Conservation (phyloP, 108 stramenopile genomes). For the Pseudonitzschia multiseries region DNA sequence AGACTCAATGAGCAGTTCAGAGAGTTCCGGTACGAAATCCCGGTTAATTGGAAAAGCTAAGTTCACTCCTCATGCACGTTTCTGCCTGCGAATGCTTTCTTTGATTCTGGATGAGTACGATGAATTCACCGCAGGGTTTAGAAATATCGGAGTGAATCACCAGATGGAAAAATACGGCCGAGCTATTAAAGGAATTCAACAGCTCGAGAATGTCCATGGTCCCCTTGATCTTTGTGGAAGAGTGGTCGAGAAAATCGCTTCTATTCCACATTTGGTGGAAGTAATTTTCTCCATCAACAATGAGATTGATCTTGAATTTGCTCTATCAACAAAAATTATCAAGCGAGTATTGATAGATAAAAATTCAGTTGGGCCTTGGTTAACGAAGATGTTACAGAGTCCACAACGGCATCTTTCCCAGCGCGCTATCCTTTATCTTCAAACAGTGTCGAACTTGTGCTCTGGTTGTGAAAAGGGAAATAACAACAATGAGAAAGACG, state of each 20-base stretch:
- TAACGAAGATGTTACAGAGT: constrained; percentile 45
- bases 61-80: constrained; percentile 34
- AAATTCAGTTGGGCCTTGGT: constrained; percentile 50
- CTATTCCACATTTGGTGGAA: constrained; percentile 45
- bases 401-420: constrained; percentile 25
- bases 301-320: constrained; percentile 44
- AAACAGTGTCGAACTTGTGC: constrained; percentile 26
- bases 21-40: background rate
- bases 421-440: constrained; percentile 47
- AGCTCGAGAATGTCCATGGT: background rate
- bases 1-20: background rate
- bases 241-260: constrained; percentile 38
- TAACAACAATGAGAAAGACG: background rate
- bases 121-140: constrained; percentile 1
- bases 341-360: constrained; percentile 35
- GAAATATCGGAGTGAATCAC: background rate
- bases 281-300: constrained; percentile 48
- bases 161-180: background rate
- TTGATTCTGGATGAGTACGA: constrained; percentile 41
- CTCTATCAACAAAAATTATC: constrained; percentile 32
- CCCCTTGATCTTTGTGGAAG: constrained; percentile 18
- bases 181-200: constrained; percentile 2
- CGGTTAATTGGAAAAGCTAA: constrained; percentile 14
- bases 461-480: background rate
- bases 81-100: constrained; percentile 40